A percentile compares a stretch with the other conserved stretches of the same genome.
Conservation (phyloP, 202 grass and related monocot genomes). For the Carex arenaria region DNA sequence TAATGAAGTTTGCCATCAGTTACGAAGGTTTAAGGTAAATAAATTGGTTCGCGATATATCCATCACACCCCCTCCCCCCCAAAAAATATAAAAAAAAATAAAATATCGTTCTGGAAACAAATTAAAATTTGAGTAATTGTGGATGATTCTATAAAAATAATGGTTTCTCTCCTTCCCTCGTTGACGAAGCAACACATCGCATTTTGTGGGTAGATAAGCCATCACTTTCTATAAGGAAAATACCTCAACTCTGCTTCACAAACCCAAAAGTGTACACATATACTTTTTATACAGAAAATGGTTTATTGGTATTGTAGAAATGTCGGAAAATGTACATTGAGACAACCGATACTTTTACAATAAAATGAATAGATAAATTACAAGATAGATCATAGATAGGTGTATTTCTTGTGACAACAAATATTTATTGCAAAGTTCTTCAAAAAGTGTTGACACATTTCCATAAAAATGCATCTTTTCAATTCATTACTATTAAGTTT, state of each 20-base stretch:
- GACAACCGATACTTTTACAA: no score
- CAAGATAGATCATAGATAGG: neutral
- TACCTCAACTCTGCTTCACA: neutral
- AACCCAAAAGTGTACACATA: neutral
- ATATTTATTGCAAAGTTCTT: neutral
- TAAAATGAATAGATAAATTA: neutral
- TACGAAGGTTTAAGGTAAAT: neutral
- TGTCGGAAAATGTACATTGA: neutral
- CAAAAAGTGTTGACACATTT: neutral
- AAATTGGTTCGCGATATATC: neutral
- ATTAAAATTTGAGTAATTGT: neutral
- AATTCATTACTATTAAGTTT: no score
- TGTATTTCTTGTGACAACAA: neutral
- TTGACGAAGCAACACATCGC: conserved; percentile 15
- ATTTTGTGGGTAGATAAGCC: neutral
- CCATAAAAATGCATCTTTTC: neutral
- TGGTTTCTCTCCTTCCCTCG: neutral
- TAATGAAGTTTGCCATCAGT: neutral
- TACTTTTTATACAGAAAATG: neutral
- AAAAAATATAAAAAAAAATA: no score
- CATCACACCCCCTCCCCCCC: no score
- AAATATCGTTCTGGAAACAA: no score
- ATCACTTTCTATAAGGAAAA: conserved; percentile 15
- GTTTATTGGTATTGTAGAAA: neutral
- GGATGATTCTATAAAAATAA: neutral